Conservation (phyloP, 345 rosid species). For the Salix koriyanagi region DNA sequence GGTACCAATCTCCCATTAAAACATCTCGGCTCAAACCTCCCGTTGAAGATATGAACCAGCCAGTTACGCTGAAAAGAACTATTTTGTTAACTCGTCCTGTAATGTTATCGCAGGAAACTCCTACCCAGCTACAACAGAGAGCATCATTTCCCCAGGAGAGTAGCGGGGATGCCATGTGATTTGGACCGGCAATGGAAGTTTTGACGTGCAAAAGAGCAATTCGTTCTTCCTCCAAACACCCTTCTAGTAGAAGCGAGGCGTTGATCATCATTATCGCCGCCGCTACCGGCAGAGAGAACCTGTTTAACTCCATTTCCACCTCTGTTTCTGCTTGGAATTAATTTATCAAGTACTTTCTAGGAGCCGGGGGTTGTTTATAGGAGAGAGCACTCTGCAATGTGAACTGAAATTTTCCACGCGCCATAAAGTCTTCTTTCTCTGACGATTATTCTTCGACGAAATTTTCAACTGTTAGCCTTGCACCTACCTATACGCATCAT, state of each 20-base stretch:
- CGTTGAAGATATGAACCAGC: not conserved
- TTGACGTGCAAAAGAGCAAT: not conserved
- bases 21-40: no score
- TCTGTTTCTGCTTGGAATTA: no score
- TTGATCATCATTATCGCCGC: not conserved
- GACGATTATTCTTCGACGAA: no score
- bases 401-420: no score
- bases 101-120: not conserved
- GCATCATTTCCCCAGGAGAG: not conserved
- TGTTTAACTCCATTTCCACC: not conserved
- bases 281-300: not conserved
- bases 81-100: not conserved
- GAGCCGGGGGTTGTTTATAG: no score
- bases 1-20: not conserved
- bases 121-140: not conserved
- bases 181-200: not conserved
- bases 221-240: not conserved
- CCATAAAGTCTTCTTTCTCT: no score
- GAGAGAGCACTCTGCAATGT: no score
- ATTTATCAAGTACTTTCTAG: no score
- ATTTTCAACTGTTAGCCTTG: no score
- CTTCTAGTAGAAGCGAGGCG: not conserved
- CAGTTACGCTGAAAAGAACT: not conserved
- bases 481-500: no score
- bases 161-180: not conserved